Base-by-base conservation (phyloP, 78 protist genomes). In the Polysphondylium violaceum region DNA sequence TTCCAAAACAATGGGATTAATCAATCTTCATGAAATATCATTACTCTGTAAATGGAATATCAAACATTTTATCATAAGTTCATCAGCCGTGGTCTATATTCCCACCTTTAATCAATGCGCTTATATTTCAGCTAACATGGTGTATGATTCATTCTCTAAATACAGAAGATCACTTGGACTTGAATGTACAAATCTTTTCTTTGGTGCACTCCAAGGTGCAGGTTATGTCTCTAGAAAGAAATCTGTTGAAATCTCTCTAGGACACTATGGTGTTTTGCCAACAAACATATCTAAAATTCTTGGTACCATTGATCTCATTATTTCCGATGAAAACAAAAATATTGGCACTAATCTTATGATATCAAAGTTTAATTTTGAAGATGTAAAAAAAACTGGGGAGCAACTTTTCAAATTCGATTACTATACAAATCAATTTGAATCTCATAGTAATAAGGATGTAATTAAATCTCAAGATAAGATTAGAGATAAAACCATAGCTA, bases 1-100 rank as follows among this genome's bases (percentile, higher is more conserved):
- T 61, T 88, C 96, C 3, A 94, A 94, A 35, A 72, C 77, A 3
- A 11, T 88, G 19, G 96, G 96, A n/a, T 94, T 86, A 2, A 58
- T 91, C 64, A 50, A 77, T 50, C 40, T 94, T 3, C 96, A 94
- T 68, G 5, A 59, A 0, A 0, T 67, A 1, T 36, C 50, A 8
- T 31, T 71, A 33, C 19, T 31, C 3, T 7, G 2, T 19, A 16
- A 68, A 2, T 63, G 61, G 76, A 79, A 61, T 1, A 16, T 92
- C 27, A 60, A 53, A 23, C 38, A 77, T 19, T 87, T 90, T 69
- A 53, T 95, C 25, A 43, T 92, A 8, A 50, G 73, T 41, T 86
- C 91, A 6, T 87, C 94, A 9, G 35, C 78, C 25, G 65, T 38
- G 8, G 2, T 83, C 0, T 33, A 74, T 2, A 53, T 88, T 4